Conservation (phyloP, 768 basidiomycete genomes). For the Sutorius australiensis region DNA sequence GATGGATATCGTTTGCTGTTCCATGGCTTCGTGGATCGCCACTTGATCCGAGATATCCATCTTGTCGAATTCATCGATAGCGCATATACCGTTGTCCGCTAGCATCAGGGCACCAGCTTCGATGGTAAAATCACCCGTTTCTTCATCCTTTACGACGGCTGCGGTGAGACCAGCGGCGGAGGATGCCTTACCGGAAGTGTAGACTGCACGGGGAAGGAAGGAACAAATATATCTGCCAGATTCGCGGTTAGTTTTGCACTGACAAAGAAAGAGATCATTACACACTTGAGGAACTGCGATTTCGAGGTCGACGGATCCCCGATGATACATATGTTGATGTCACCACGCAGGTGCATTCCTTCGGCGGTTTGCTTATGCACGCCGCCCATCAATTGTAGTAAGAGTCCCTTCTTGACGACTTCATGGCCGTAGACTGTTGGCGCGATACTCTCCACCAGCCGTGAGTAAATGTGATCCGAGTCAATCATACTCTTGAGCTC, state of each 20-base stretch:
- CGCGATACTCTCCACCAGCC: slow-evolving; percentile 91
- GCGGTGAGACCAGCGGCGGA: slow-evolving; percentile 98
- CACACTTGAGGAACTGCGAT: slow-evolving; percentile 96
- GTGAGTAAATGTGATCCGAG: slow-evolving; percentile 90
- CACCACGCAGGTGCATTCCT: slow-evolving; percentile 97
- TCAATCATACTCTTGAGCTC: slow-evolving; percentile 94
- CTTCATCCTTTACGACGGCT: slow-evolving; percentile 97
- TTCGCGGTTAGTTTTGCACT: background rate
- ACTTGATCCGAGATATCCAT: slow-evolving; percentile 99
- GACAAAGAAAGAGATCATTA: slow-evolving; percentile 5
- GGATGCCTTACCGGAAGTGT: slow-evolving; percentile 99
- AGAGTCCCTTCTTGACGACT: slow-evolving; percentile 95
- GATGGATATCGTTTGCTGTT: slow-evolving; percentile 99
- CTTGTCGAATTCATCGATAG: slow-evolving; percentile 99
- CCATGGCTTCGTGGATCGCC: slow-evolving; percentile 99
- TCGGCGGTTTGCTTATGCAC: slow-evolving; percentile 96
- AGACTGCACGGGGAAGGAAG: slow-evolving; percentile 95
- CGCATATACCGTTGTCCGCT: slow-evolving; percentile 98
- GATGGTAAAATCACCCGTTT: slow-evolving; percentile 98
- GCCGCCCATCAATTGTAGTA: slow-evolving; percentile 96
- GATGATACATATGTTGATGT: slow-evolving; percentile 97
- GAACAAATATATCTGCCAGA: slow-evolving; percentile 86
- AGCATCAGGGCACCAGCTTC: slow-evolving; percentile 99
- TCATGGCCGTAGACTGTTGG: slow-evolving; percentile 99
- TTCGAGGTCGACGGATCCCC: slow-evolving; percentile 98